Evolutionary conservation across 2,329 filamentous ascomycete genomes (phyloP).

Genomic region (Rosellinia necatrix): DNA sequence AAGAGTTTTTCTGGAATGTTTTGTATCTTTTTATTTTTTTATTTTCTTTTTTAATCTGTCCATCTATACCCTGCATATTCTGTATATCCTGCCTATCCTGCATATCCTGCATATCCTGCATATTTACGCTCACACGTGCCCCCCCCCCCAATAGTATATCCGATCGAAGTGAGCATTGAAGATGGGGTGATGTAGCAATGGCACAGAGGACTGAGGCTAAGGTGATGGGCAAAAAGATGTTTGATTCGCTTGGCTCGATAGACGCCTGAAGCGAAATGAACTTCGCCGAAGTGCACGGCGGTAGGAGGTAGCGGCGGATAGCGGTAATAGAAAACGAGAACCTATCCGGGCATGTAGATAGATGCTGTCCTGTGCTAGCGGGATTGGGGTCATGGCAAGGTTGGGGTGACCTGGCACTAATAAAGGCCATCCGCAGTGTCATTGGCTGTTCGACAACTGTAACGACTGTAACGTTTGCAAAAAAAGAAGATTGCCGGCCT

Average conservation of each 20-base stretch:
- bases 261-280: constrained; percentile 11
- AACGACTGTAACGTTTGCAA: constrained; percentile 11
- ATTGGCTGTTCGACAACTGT: constrained; percentile 17
- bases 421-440: too few species aligned
- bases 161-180: too few species aligned
- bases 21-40: constrained; percentile 7
- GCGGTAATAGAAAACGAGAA: constrained; percentile 3
- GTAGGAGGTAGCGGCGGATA: not conserved
- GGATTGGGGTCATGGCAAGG: constrained; percentile 16
- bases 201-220: not conserved
- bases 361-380: constrained; percentile 8
- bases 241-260: constrained; percentile 9
- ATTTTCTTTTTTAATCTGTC: not conserved
- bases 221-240: not conserved
- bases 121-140: not conserved
- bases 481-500: constrained; percentile 11
- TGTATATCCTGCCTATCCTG: not conserved
- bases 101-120: not conserved
- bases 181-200: not conserved
- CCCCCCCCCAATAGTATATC: not conserved
- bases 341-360: not conserved
- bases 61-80: not conserved
- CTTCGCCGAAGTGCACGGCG: not conserved
- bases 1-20: not conserved
- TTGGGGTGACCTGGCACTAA: not conserved